Percentiles rank a stretch among this genome's conserved stretches.
Evolutionary conservation across 139 green algal species (phyloP).

Genomic region (Diplosphaera chodatii): DNA sequence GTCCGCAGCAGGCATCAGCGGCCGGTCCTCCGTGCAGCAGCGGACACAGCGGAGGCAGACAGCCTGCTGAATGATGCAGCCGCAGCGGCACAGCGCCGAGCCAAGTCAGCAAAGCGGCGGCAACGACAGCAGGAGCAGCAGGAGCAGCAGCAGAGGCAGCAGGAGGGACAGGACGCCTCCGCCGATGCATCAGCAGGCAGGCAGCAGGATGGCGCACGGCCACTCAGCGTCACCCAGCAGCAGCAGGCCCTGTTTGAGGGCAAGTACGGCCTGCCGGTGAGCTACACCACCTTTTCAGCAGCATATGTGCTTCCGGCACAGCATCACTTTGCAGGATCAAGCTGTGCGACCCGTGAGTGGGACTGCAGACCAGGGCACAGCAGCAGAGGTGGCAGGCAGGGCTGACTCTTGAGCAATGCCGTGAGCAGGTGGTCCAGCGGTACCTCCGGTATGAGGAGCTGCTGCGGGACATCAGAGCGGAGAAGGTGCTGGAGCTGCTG

Average conservation of each 20-base stretch:
- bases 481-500: constrained; percentile 38
- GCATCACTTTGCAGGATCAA: no score
- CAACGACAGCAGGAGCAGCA: not conserved
- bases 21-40: no score
- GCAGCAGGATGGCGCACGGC: not conserved
- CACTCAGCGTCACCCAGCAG: constrained; percentile 5
- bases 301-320: no score
- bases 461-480: constrained; percentile 53
- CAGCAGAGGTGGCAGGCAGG: no score
- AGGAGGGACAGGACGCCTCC: not conserved
- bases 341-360: no score
- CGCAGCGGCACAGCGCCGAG: not conserved
- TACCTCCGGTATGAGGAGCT: constrained; percentile 37
- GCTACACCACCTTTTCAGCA: no score
- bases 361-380: no score
- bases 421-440: not conserved
- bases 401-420: no score
- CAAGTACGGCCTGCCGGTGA: constrained; percentile 34
- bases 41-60: no score
- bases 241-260: constrained; percentile 36
- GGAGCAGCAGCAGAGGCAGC: not conserved
- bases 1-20: no score
- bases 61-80: not conserved
- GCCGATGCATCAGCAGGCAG: not conserved
- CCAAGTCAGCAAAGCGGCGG: not conserved